Base-by-base conservation (phyloP, 179 eudicot species). In the Monotropa hypopitys region DNA sequence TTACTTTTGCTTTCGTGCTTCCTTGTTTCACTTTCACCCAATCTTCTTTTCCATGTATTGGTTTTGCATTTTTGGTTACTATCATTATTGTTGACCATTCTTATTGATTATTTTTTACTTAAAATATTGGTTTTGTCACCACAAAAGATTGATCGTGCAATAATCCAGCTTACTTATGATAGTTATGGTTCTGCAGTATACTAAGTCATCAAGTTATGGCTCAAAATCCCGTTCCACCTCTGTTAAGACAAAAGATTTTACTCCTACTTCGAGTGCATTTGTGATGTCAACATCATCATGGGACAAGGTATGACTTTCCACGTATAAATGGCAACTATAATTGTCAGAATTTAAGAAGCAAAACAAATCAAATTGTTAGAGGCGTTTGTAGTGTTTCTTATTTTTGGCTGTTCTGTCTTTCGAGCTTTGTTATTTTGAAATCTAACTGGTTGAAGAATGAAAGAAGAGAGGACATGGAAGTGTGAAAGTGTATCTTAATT, bases 171-270 rank as follows among this genome's bases (percentile, higher is more conserved):
- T 66, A 21, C 21, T 32, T 16, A 13, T 20, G 43, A 30, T 74
- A 66, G 5, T 7, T 47, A 32, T 77, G 42, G n/a, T 77, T 82
- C 68, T 35, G 46, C 84, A 84, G 85, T 49, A 32, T 62, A 12
- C 67, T 42, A 87, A 79, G 81, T 75, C 89, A 76, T 83, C 97
- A 74, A 87, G 92, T 62, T 87, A 81, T 82, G 87, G 85, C 63
- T 71, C 88, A 75, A 94, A 84, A 80, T 83, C 93, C 15, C 97
- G 93, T 79, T 80, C 92, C 56, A 42, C 80, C 30, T 72, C 97
- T 73, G 76, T 40, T 42, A 90, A 85, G 89, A 63, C 83, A 73
- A 88, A 80, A 80, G 93, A 84, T 75, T 80, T 70, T 75, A 79
- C 80, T 80, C 67, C 87, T 65, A 69, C 87, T 7, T 72, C 80